Percentiles rank a stretch among this genome's conserved stretches.
Evolutionary conservation across 2,329 filamentous ascomycete species (phyloP).

Genomic region (Scleromitrula shiraiana): DNA sequence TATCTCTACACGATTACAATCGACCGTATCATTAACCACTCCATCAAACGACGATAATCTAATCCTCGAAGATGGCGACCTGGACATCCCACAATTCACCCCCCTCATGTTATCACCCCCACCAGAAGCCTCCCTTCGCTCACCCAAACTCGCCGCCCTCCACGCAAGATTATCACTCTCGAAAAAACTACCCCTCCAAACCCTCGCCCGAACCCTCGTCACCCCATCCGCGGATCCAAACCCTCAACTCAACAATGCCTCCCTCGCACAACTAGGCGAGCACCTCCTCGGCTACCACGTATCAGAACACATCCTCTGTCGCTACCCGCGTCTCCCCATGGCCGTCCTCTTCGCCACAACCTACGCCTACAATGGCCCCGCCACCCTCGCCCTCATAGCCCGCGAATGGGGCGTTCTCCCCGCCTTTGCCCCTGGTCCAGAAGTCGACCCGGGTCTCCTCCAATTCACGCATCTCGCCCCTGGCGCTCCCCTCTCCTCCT

Average conservation of each 20-base stretch:
- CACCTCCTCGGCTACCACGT: constrained; percentile 84
- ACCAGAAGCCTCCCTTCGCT: constrained; percentile 56
- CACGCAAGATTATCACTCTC: constrained; percentile 83
- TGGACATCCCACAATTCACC: neutral
- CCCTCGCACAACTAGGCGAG: constrained; percentile 71
- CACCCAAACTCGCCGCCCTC: constrained; percentile 85
- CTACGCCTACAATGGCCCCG: constrained; percentile 72
- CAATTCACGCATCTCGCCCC: constrained; percentile 57
- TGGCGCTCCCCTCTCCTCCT: constrained; percentile 33
- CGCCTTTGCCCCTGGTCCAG: constrained; percentile 77
- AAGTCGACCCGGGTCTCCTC: constrained; percentile 85
- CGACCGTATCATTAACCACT: constrained; percentile 12
- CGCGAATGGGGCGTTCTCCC: constrained; percentile 86
- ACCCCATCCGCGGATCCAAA: constrained; percentile 77
- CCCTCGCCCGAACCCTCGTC: constrained; percentile 77
- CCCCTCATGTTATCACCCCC: constrained; percentile 39
- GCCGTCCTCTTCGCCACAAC: constrained; percentile 79
- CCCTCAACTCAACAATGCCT: constrained; percentile 78
- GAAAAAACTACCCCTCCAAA: constrained; percentile 73
- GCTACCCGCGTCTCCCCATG: constrained; percentile 86
- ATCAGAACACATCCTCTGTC: constrained; percentile 78
- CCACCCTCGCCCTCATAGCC: constrained; percentile 65
- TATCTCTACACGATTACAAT: constrained; percentile 29
- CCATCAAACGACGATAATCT: constrained; percentile 13
- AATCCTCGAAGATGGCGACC: constrained; percentile 22